Evolutionary conservation across 75 land plant species (phyloP), one percentile per base, ranked within the genome.

Genomic region (Picea sitchensis): DNA sequence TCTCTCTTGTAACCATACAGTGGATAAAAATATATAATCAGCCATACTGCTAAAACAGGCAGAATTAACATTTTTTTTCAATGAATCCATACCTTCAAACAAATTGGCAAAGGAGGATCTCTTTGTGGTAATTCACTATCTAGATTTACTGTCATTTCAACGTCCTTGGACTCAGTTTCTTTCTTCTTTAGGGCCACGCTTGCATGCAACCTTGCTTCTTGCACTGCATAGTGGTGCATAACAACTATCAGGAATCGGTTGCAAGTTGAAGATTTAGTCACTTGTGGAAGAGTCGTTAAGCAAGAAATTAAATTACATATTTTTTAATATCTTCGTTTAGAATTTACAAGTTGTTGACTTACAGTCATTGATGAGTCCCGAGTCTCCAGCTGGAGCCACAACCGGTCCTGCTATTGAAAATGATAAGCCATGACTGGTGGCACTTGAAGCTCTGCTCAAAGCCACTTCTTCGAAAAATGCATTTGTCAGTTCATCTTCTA

Each of bases 51-150:
- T 51, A 51, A 11, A 51, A 51, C 56, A 51, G 12, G 11, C 12
- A 51, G 12, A 51, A 51, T 51, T 51, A 51, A 8, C 12, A 51
- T 1, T 51, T 8, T 47, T 47, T 47, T 47, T 47, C 9, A 2
- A 51, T 2, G 56, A 51, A 51, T 51, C 2, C 56, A 9, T 51
- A 51, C 56, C 92, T 91, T 91, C 59, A 91, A 84, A 64, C 75
- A 81, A 78, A 91, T 88, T 31, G 90, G 90, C 83, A 91, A 58
- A 51, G 56, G 56, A 9, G 56, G 56, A 51, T 51, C 56, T 51
- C 56, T 51, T 13, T 51, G 11, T 9, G 56, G 56, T 51, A 51
- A 51, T 51, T 51, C 56, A 8, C 2, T 51, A 1, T 51, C 56
- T 9, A 51, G 12, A 51, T 51, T 51, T 51, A 41, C 44, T 4